These are phyloP conservation scores for Casaregolazyma lundiana DNA, from an alignment of 1,139 yeast species.

Conservation along the genomic window DNA sequence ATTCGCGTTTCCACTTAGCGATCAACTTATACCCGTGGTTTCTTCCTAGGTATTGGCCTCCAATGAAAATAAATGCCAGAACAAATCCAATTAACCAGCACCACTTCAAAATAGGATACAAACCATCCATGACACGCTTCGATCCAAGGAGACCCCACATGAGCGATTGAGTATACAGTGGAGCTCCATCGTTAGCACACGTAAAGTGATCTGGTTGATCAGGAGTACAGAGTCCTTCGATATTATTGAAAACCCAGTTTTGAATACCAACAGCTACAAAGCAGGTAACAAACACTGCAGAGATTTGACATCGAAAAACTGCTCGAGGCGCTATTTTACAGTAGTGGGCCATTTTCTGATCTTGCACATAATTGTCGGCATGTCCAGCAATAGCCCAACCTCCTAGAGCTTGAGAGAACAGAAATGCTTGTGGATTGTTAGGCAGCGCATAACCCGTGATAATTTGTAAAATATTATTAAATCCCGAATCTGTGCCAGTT, in stretches of 20 bases:
- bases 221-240: constrained; percentile 46
- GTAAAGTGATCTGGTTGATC: constrained; percentile 35
- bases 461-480: constrained; percentile 52
- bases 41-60: constrained; percentile 15
- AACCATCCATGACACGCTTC: constrained; percentile 44
- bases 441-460: constrained; percentile 60
- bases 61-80: constrained; percentile 14
- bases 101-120: constrained; percentile 44
- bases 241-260: constrained; percentile 47
- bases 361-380: constrained; percentile 51
- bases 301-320: constrained; percentile 53
- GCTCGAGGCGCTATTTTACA: constrained; percentile 56
- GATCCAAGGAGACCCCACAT: constrained; percentile 67
- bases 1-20: constrained; percentile 29
- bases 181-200: constrained; percentile 38
- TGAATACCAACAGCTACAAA: constrained; percentile 46
- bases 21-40: constrained; percentile 43
- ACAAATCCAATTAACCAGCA: constrained; percentile 43
- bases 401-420: constrained; percentile 53
- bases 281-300: constrained; percentile 40
- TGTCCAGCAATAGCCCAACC: constrained; percentile 56
- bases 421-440: constrained; percentile 57
- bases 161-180: constrained; percentile 46
- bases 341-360: constrained; percentile 60
- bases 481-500: constrained; percentile 50